Evolutionary conservation across 345 rosid genomes (phyloP).

Genomic region (Raphanus sativus): DNA sequence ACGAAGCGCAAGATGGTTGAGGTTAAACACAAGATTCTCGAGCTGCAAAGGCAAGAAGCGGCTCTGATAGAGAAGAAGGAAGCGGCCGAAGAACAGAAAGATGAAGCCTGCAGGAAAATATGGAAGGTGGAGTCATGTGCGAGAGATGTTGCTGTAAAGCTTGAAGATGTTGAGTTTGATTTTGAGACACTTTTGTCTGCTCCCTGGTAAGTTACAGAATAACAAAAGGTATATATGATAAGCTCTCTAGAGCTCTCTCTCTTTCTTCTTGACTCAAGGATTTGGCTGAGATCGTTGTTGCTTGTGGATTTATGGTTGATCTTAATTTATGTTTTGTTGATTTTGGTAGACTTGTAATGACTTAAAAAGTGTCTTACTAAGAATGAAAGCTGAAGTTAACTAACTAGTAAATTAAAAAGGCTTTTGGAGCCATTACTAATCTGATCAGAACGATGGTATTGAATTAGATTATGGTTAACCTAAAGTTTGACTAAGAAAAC

Average conservation of each 20-base stretch:
- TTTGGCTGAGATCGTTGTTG: neutral
- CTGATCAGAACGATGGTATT: neutral
- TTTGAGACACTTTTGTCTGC: constrained; percentile 41
- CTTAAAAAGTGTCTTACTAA: too few relatives aligned
- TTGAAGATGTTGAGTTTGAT: constrained; percentile 26
- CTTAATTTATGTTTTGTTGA: neutral
- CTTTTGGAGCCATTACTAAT: neutral
- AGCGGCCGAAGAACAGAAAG: neutral
- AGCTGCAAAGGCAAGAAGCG: constrained; percentile 42
- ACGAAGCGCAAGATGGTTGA: neutral
- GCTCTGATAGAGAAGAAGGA: constrained; percentile 8
- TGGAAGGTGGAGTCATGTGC: constrained; percentile 27
- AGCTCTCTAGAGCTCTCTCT: neutral
- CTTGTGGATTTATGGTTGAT: neutral
- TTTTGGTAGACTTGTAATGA: neutral
- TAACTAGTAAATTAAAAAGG: neutral
- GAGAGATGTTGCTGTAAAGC: constrained; percentile 5
- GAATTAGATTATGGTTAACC: neutral
- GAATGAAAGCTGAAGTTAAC: too few relatives aligned
- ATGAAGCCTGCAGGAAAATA: constrained; percentile 16
- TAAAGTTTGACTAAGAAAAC: neutral
- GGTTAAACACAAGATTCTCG: constrained; percentile 34
- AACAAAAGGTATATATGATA: neutral
- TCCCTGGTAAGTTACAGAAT: constrained; percentile 38
- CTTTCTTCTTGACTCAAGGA: neutral